phyloP scores from a whole-genome alignment of 2,329 filamentous ascomycete genomes.

The Aspergillus thermomutatus region DNA sequence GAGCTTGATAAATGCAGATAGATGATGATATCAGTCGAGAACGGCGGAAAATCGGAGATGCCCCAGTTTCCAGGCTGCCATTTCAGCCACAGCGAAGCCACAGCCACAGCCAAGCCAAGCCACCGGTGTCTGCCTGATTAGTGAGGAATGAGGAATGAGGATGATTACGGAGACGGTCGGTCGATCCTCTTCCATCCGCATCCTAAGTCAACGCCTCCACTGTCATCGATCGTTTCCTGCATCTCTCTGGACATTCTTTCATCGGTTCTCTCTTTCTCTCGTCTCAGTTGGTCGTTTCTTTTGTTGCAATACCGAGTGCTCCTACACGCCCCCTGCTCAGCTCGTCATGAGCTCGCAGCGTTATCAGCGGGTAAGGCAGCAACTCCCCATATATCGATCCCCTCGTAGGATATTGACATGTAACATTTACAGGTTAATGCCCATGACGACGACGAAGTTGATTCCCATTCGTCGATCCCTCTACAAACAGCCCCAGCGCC shows the following conservation, averaged over 20 bases:
- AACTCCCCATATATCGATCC: conserved; percentile 13
- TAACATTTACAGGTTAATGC: conserved; percentile 40
- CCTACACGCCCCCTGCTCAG: conserved; percentile 27
- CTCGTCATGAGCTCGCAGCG: conserved; percentile 49
- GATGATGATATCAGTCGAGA: not conserved
- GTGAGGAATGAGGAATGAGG: not conserved
- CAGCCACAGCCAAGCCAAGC: not conserved
- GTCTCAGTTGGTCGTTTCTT: conserved; percentile 13
- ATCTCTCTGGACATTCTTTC: conserved; percentile 19
- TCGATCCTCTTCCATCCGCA: not conserved
- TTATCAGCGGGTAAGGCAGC: conserved; percentile 44
- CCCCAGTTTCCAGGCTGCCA: not conserved
- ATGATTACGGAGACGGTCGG: not conserved
- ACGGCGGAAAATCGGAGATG: not conserved
- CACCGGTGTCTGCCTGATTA: not conserved
- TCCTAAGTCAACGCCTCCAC: conserved; percentile 8
- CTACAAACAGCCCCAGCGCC: conserved; percentile 29
- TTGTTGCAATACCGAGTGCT: conserved; percentile 8
- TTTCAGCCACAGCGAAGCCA: not conserved
- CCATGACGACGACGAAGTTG: conserved; percentile 39
- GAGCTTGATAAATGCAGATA: not conserved
- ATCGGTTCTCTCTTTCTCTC: conserved; percentile 15
- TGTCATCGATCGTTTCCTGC: conserved; percentile 21
- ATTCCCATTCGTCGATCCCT: conserved; percentile 31
- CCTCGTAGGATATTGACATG: conserved; percentile 5